Conservation (phyloP, 768 basidiomycete species). For the Tubosaeta brunneosetosa region DNA sequence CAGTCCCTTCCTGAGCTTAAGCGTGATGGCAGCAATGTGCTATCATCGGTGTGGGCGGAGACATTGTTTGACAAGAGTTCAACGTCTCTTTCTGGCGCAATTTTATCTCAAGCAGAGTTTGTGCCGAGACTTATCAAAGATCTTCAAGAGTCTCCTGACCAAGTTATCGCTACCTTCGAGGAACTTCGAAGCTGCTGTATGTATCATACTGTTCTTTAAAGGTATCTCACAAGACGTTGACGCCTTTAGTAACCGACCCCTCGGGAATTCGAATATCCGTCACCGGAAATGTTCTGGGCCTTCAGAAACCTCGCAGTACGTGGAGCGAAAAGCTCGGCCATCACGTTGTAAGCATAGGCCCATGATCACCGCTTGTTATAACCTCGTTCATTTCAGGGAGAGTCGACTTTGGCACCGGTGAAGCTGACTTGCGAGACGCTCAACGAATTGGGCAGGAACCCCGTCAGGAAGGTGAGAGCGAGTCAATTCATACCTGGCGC, state of each 20-base stretch:
- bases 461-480: conserved; percentile 57
- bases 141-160: conserved; percentile 67
- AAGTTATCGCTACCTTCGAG: conserved; percentile 70
- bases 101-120: conserved; percentile 75
- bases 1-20: conserved; percentile 90
- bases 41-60: conserved; percentile 64
- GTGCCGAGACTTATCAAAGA: conserved; percentile 68
- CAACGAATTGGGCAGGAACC: conserved; percentile 68
- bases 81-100: conserved; percentile 58
- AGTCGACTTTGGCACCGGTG: conserved; percentile 57
- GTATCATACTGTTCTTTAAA: conserved; percentile 25
- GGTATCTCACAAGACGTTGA: background rate
- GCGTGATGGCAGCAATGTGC: conserved; percentile 79
- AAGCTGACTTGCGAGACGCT: conserved; percentile 65
- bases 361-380: background rate
- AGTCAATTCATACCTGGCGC: background rate
- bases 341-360: conserved; percentile 49
- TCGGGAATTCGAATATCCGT: conserved; percentile 84
- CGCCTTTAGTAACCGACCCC: conserved; percentile 67
- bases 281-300: conserved; percentile 73
- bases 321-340: conserved; percentile 70
- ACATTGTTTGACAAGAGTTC: conserved; percentile 66
- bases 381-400: conserved; percentile 30
- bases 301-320: conserved; percentile 66
- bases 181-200: conserved; percentile 63